Evolutionary conservation across 192 early-diverging fungal genomes (phyloP), one percentile per base, ranked within the genome.

Genomic region (Glomus cerebriforme): DNA sequence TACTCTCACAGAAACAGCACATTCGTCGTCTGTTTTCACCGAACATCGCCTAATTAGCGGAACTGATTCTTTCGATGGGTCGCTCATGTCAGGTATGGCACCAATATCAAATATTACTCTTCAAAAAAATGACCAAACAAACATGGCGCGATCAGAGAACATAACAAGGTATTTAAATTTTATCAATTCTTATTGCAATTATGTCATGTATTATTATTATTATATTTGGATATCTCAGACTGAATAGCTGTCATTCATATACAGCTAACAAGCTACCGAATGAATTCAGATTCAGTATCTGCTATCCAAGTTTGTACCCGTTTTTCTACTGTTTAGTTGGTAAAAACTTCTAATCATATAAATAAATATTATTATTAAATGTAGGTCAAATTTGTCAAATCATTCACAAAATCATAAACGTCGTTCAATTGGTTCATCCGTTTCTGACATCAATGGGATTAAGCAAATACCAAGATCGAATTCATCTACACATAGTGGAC

Each of bases 121-220:
- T 65, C 63, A 65, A 65, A 4, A 7, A 31, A 31, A 27, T 65
- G 15, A 31, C 31, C 63, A 65, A 65, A 4, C 63, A 31, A 31
- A 26, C 17, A 31, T 31, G 10, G 2, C 62, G 5, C 63, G 63
- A 32, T 65, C 63, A 6, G 63, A 65, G 5, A 65, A 65, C 10
- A 32, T 31, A 65, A 12, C 63, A 65, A 65, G 63, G 63, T 65
- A 65, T 65, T 65, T 65, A 65, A 9, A 24, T 17, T 31, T 65
- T 29, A 0, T 65, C 32, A 31, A 31, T 65, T 19, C 63, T 31
- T 31, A 9, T 17, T 27, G 31, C 15, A 19, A 19, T 31, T 65
- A 12, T 31, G 31, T 31, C 62, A 17, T 31, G 31, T 27, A 31
- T 43, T 43, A 43, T 43, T 43, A n/a, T n/a, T 27, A 15, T 65